A percentile compares a stretch with the other conserved stretches of the same genome.
Conservation (phyloP, 331 rosid species). For the Quercus lobata region DNA sequence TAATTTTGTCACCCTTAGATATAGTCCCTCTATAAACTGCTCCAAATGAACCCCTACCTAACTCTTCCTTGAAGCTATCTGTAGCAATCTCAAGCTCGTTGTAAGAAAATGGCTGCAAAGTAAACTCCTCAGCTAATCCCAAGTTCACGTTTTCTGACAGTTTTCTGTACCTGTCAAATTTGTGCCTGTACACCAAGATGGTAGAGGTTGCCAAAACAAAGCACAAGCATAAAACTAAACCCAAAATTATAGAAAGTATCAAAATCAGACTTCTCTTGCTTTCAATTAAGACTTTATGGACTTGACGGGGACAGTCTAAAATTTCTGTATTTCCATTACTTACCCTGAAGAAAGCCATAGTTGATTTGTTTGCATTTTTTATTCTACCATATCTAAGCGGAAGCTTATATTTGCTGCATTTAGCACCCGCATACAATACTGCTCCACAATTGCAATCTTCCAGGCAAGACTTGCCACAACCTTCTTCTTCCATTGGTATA, state of each 20-base stretch:
- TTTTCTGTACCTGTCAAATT: neutral
- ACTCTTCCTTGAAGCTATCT: no score
- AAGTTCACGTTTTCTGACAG: neutral
- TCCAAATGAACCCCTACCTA: no score
- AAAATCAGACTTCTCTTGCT: no score
- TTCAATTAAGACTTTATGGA: neutral
- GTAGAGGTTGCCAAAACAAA: neutral
- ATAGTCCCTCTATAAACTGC: no score
- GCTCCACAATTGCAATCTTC: no score
- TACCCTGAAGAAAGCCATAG: fast-evolving
- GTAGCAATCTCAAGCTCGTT: no score
- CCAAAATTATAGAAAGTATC: neutral
- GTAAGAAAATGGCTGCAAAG: no score
- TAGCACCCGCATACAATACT: fast-evolving
- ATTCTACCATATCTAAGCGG: no score
- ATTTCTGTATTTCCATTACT: no score
- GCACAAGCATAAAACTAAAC: neutral
- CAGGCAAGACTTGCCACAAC: fast-evolving
- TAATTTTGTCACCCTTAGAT: fast-evolving
- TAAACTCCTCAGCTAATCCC: neutral
- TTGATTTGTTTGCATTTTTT: fast-evolving
- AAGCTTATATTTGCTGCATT: no score
- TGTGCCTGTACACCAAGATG: neutral
- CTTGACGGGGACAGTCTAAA: no score
- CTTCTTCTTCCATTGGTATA: fast-evolving